phyloP scores from a whole-genome alignment of 208 protist species.

The Crithidia fasciculata region DNA sequence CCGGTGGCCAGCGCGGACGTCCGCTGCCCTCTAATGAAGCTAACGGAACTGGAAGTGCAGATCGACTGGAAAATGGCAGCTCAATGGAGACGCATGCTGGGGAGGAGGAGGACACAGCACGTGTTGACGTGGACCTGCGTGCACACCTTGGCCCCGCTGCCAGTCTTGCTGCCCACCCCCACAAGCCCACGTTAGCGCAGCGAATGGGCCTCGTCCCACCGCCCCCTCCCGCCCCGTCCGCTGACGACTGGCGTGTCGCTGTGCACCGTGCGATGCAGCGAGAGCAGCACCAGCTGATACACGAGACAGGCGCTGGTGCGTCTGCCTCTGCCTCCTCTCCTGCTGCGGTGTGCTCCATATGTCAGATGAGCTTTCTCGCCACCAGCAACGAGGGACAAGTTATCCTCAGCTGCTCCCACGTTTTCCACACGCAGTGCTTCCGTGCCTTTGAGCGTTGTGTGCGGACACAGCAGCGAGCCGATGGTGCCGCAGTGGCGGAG shows the following conservation, averaged over 20 bases:
- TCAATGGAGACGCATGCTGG: too few relatives aligned
- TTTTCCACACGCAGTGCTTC: conserved; percentile 89
- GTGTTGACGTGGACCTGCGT: conserved; percentile 1
- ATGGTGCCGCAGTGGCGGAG: conserved; percentile 26
- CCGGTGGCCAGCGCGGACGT: conserved; percentile 38
- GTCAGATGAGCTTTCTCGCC: conserved; percentile 68
- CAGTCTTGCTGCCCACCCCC: conserved; percentile 34
- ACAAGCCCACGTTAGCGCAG: conserved; percentile 76
- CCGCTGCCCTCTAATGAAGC: conserved; percentile 10
- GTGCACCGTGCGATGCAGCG: conserved; percentile 63
- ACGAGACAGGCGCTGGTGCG: neutral
- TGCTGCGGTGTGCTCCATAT: conserved; percentile 71
- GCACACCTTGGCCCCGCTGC: conserved; percentile 20
- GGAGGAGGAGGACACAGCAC: neutral
- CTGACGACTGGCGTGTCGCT: conserved; percentile 69
- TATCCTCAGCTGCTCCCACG: conserved; percentile 86
- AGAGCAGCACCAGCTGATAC: conserved; percentile 21
- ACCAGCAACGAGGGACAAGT: conserved; percentile 73
- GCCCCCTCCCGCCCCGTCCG: conserved; percentile 64
- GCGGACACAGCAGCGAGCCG: conserved; percentile 51
- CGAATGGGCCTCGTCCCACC: conserved; percentile 83
- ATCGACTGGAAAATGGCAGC: neutral
- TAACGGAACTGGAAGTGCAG: neutral
- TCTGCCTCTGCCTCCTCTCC: neutral
- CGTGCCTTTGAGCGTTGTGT: conserved; percentile 80